Percentiles rank a stretch among this genome's conserved stretches.
Evolutionary conservation across 2,329 filamentous ascomycete genomes (phyloP).

Genomic region (Leptodontidium sp.): DNA sequence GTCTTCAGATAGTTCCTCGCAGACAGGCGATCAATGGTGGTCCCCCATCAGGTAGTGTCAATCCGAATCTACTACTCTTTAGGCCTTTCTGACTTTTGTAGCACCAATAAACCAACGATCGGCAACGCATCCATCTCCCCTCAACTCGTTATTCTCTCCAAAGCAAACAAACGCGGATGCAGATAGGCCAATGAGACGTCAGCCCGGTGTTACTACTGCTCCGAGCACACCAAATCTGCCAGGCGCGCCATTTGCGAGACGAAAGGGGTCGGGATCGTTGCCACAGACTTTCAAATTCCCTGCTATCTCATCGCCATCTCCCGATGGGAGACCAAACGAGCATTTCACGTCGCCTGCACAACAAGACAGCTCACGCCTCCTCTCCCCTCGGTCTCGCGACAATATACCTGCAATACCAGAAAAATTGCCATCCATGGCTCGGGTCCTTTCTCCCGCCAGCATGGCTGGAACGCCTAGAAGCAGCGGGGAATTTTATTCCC

Average conservation of each 20-base stretch:
- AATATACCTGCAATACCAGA: constrained; percentile 61
- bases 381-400: constrained; percentile 44
- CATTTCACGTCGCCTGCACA: constrained; percentile 22
- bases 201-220: constrained; percentile 45
- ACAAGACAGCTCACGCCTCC: constrained; percentile 34
- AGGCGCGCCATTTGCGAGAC: constrained; percentile 48
- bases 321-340: constrained; percentile 29
- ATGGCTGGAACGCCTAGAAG: constrained; percentile 82
- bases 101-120: constrained; percentile 46
- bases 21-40: constrained; percentile 52
- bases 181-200: constrained; percentile 34
- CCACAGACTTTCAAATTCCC: constrained; percentile 66
- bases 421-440: constrained; percentile 63
- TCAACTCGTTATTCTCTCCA: constrained; percentile 46
- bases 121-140: constrained; percentile 47
- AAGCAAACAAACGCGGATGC: constrained; percentile 37
- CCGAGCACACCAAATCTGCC: constrained; percentile 52
- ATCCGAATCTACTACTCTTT: not conserved
- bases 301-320: constrained; percentile 49
- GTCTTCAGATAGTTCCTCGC: constrained; percentile 76
- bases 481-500: constrained; percentile 92
- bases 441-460: constrained; percentile 81
- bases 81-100: constrained; percentile 31
- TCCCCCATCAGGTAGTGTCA: constrained; percentile 50
- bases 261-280: constrained; percentile 37